A percentile compares a stretch with the other conserved stretches of the same genome.
phyloP scores from a whole-genome alignment of 164 flowering plant species.

The Piper longum region DNA sequence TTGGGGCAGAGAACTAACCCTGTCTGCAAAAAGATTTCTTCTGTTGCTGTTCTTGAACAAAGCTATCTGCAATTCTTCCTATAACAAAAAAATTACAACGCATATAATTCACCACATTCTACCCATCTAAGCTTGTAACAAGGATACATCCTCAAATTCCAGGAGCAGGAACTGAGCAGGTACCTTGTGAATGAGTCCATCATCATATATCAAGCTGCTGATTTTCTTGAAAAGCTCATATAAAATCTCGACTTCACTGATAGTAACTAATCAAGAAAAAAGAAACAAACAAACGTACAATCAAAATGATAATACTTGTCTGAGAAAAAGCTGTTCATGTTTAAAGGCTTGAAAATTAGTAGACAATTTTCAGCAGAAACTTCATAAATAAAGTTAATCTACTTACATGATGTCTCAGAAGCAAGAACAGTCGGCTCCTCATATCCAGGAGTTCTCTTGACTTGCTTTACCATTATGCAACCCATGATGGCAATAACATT shows the following conservation, averaged over 20 bases:
- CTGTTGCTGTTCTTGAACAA: conserved; percentile 41
- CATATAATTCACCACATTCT: background rate
- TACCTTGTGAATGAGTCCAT: conserved; percentile 80
- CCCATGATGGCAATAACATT: conserved; percentile 8
- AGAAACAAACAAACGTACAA: background rate
- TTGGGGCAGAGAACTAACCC: conserved; percentile 12
- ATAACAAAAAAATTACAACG: conserved; percentile 2
- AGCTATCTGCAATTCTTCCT: conserved; percentile 81
- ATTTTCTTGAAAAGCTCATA: conserved; percentile 58
- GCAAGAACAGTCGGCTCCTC: conserved; percentile 69
- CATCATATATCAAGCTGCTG: conserved; percentile 60
- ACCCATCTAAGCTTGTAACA: background rate
- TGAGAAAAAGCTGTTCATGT: too few species aligned
- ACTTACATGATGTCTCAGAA: conserved; percentile 41
- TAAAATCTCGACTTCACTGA: conserved; percentile 65
- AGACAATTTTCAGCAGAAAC: background rate
- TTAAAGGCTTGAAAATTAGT: background rate
- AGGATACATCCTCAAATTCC: background rate
- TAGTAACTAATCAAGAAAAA: background rate
- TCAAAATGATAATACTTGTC: background rate
- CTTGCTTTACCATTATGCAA: conserved; percentile 34
- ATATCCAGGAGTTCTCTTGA: conserved; percentile 31
- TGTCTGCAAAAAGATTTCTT: conserved; percentile 59
- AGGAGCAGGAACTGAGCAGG: background rate
- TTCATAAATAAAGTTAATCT: background rate